Conservation (phyloP, 805 yeast species). For the Pichia thaimueangensis region DNA sequence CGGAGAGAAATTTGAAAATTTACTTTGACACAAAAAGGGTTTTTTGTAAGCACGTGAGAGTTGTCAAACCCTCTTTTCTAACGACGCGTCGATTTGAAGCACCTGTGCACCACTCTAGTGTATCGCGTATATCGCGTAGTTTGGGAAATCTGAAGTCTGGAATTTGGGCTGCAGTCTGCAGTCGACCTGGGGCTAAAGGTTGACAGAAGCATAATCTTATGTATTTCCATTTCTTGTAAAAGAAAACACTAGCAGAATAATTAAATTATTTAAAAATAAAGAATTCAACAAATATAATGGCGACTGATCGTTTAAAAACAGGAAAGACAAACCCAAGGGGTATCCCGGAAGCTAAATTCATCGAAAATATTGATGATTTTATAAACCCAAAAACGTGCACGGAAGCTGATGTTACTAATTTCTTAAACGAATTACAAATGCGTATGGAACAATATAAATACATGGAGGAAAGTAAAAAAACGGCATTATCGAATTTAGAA, state of each 20-base stretch:
- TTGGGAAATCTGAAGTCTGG: no score
- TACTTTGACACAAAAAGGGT: not conserved
- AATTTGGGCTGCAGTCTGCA: no score
- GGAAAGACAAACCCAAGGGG: constrained; percentile 81
- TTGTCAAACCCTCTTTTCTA: not conserved
- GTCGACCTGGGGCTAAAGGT: no score
- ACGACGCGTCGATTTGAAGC: constrained; percentile 1
- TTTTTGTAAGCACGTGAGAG: not conserved
- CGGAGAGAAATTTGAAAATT: not conserved
- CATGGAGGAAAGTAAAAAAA: constrained; percentile 61
- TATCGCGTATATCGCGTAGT: no score
- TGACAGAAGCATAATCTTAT: no score
- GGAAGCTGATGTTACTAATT: constrained; percentile 32
- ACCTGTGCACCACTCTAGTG: no score
- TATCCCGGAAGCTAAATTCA: constrained; percentile 93
- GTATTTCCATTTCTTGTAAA: no score
- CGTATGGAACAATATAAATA: constrained; percentile 83
- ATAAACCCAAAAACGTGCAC: constrained; percentile 40
- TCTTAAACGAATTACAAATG: constrained; percentile 75
- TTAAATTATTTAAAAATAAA: no score
- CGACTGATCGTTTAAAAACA: constrained; percentile 34
- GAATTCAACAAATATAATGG: constrained; percentile 10
- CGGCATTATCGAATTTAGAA: constrained; percentile 45
- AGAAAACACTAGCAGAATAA: no score
- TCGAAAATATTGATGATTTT: constrained; percentile 72